Percentiles rank a stretch among this genome's conserved stretches.
Evolutionary conservation across 2,329 filamentous ascomycete species (phyloP).

Genomic region (Cephalotrichum gorgonifer): DNA sequence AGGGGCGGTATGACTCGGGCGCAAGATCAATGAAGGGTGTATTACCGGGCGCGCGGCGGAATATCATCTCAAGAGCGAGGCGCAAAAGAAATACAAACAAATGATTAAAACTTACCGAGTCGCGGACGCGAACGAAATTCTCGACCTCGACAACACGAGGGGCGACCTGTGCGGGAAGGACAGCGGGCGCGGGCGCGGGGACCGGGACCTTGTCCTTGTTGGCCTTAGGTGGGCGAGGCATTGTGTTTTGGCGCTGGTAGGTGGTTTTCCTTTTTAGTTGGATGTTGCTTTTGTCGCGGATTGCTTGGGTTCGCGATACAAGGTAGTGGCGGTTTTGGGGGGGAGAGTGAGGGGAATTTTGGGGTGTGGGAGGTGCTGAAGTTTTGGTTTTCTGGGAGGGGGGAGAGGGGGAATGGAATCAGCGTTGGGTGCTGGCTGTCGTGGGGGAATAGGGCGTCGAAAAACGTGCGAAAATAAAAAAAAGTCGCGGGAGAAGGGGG

Average conservation of each 20-base stretch:
- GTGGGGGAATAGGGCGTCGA: background rate
- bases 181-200: slow-evolving; percentile 23
- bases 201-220: slow-evolving; percentile 22
- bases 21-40: too few species aligned
- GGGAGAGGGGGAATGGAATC: slow-evolving; percentile 9
- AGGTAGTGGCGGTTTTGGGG: background rate
- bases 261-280: background rate
- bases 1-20: too few species aligned
- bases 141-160: slow-evolving; percentile 50
- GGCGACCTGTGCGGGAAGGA: slow-evolving; percentile 23
- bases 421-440: slow-evolving; percentile 10
- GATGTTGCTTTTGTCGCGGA: background rate
- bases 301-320: slow-evolving; percentile 3
- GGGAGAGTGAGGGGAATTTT: background rate
- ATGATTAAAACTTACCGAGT: slow-evolving; percentile 54
- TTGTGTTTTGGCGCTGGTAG: slow-evolving; percentile 12
- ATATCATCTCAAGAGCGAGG: too few species aligned
- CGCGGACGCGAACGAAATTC: slow-evolving; percentile 70
- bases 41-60: too few species aligned
- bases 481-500: slow-evolving; percentile 7
- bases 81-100: slow-evolving; percentile 4
- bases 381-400: slow-evolving; percentile 8
- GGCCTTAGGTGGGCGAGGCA: slow-evolving; percentile 35
- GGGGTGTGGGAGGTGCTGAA: slow-evolving; percentile 5
- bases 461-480: background rate